Conservation (phyloP, 305 asterid species). For the Solanum hybrid region DNA sequence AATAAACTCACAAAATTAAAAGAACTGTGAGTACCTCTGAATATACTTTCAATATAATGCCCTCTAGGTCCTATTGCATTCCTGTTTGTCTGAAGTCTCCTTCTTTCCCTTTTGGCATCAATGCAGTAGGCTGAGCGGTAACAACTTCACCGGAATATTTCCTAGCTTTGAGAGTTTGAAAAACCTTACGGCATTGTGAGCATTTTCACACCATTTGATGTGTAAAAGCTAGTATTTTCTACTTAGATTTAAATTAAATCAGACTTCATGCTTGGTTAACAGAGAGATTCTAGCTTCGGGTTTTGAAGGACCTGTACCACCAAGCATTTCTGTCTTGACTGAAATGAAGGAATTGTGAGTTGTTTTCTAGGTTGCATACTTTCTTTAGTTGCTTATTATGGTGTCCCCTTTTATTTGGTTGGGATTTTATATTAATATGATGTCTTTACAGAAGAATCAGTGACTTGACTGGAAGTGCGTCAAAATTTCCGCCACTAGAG, state of each 20-base stretch:
- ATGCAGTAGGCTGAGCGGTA: slow-evolving; percentile 43
- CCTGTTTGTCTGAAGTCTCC: not conserved
- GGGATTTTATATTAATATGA: not conserved
- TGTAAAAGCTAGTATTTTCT: not conserved
- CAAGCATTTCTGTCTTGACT: slow-evolving; percentile 27
- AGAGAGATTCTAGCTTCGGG: slow-evolving; percentile 51
- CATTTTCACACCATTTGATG: not conserved
- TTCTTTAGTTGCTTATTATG: not conserved
- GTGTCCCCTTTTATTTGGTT: not conserved
- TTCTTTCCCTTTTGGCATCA: not conserved
- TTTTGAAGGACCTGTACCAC: slow-evolving; percentile 44
- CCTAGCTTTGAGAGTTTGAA: slow-evolving; percentile 30
- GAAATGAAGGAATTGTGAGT: slow-evolving; percentile 40
- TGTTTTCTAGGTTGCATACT: not conserved
- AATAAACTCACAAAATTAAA: slow-evolving; percentile 22
- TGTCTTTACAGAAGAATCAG: slow-evolving; percentile 33
- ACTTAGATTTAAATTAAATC: not conserved
- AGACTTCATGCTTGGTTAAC: not conserved
- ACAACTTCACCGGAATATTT: slow-evolving; percentile 33
- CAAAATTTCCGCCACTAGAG: not conserved
- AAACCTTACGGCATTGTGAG: slow-evolving; percentile 34
- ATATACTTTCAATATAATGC: not conserved
- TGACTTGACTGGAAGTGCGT: slow-evolving; percentile 19
- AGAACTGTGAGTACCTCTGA: slow-evolving; percentile 30
- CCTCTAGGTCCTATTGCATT: not conserved